phyloP scores from a whole-genome alignment of 768 basidiomycete species.

The Boletus sp. region DNA sequence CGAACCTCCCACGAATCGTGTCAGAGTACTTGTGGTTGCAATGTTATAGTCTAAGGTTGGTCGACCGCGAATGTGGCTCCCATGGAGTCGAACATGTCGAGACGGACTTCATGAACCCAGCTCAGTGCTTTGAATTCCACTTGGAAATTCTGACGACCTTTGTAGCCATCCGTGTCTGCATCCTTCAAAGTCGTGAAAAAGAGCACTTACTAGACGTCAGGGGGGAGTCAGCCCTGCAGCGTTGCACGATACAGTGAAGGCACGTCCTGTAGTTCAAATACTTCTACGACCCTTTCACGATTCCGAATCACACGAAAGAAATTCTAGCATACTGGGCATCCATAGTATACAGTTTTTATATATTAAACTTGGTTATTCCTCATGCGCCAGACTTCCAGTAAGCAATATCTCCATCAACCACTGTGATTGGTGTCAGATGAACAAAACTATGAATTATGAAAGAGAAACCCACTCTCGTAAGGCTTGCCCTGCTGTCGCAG shows the following conservation, averaged over 20 bases:
- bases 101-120: neutral
- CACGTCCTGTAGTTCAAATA: neutral
- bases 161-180: neutral
- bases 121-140: neutral
- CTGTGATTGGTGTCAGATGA: constrained; percentile 34
- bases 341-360: constrained; percentile 6
- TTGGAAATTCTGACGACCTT: neutral
- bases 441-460: neutral
- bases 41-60: neutral
- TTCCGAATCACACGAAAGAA: constrained; percentile 9
- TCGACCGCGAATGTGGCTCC: neutral
- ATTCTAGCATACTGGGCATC: constrained; percentile 10
- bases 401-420: constrained; percentile 87
- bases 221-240: neutral
- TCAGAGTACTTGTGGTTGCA: neutral
- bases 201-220: neutral
- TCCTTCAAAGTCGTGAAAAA: neutral
- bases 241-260: neutral
- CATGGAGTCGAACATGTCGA: neutral
- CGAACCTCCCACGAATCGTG: neutral
- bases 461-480: constrained; percentile 72
- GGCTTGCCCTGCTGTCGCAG: constrained; percentile 95
- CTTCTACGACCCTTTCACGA: neutral
- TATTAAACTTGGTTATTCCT: neutral
- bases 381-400: constrained; percentile 83